A percentile compares a stretch with the other conserved stretches of the same genome.
phyloP scores from a whole-genome alignment of 352 stramenopile species.

The Globisporangium splendens region DNA sequence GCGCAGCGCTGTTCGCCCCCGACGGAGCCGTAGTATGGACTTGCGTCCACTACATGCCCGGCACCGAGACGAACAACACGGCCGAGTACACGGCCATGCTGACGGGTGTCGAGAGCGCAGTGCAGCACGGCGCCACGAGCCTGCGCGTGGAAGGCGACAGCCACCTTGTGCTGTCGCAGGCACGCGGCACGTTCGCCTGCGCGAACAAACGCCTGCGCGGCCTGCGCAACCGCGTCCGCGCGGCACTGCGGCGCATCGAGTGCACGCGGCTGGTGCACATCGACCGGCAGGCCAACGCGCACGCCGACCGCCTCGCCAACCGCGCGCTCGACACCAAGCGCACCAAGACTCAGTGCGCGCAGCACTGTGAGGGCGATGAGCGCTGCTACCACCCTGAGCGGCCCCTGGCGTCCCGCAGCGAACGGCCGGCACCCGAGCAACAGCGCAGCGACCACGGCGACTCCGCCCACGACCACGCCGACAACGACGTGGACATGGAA shows the following conservation, averaged over 20 bases:
- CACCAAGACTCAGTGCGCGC: too few species aligned
- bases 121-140: not conserved
- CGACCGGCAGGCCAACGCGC: slow-evolving; percentile 17
- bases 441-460: too few species aligned
- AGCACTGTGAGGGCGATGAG: too few species aligned
- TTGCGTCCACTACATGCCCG: slow-evolving; percentile 1
- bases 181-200: not conserved
- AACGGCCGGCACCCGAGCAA: too few species aligned
- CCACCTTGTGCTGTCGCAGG: slow-evolving; percentile 3
- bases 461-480: too few species aligned
- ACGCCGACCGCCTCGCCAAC: slow-evolving; percentile 18
- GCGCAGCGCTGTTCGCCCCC: slow-evolving; percentile 11
- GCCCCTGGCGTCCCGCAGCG: too few species aligned
- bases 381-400: too few species aligned
- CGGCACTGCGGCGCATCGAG: not conserved
- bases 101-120: slow-evolving; percentile 8
- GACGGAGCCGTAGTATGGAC: slow-evolving; percentile 1
- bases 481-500: too few species aligned
- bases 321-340: not conserved
- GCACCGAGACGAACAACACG: slow-evolving; percentile 21
- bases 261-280: slow-evolving; percentile 14
- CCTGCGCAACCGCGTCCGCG: too few species aligned
- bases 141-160: slow-evolving; percentile 10
- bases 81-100: slow-evolving; percentile 25
- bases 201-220: too few species aligned